Conservation (phyloP, 2,329 filamentous ascomycete species). For the Sporothrix dimorphospora region DNA sequence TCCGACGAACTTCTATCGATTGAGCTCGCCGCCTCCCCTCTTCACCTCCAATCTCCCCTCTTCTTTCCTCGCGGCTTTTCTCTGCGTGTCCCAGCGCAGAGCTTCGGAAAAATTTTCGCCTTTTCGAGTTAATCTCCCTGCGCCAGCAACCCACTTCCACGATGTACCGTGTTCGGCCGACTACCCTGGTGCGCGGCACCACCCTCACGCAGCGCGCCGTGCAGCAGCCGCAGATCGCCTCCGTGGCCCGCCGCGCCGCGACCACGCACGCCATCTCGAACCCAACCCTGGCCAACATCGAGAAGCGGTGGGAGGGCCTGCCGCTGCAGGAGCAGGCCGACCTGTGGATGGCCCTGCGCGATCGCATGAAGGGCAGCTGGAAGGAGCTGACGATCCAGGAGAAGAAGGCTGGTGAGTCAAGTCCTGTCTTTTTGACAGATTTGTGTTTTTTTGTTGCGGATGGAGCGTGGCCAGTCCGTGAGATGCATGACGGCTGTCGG, state of each 20-base stretch:
- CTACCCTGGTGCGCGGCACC: conserved; percentile 56
- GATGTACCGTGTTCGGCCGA: conserved; percentile 60
- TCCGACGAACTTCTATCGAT: conserved; percentile 12
- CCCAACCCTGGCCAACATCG: conserved; percentile 95
- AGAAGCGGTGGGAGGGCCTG: conserved; percentile 99
- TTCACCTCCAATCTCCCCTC: conserved; percentile 15
- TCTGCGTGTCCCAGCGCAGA: conserved; percentile 6
- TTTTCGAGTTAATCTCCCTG: conserved; percentile 6
- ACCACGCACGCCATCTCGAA: conserved; percentile 94
- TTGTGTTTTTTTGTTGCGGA: background rate
- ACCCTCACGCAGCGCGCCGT: conserved; percentile 29
- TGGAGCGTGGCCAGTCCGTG: background rate
- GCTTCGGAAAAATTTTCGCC: conserved; percentile 26
- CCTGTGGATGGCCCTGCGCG: conserved; percentile 96
- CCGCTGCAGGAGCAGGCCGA: conserved; percentile 98
- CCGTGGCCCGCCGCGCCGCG: conserved; percentile 53
- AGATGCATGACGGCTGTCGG: background rate
- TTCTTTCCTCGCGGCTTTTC: background rate
- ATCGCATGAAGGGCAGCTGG: conserved; percentile 99
- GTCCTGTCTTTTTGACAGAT: background rate
- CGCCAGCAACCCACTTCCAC: conserved; percentile 34
- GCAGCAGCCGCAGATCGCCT: conserved; percentile 46
- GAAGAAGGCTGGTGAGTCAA: conserved; percentile 94
- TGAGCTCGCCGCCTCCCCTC: conserved; percentile 15
- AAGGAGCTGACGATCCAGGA: conserved; percentile 91